A percentile compares a stretch with the other conserved stretches of the same genome.
These are phyloP conservation scores for Prunus davidiana DNA, from an alignment of 306 rosid genomes.

Conservation along the genomic window DNA sequence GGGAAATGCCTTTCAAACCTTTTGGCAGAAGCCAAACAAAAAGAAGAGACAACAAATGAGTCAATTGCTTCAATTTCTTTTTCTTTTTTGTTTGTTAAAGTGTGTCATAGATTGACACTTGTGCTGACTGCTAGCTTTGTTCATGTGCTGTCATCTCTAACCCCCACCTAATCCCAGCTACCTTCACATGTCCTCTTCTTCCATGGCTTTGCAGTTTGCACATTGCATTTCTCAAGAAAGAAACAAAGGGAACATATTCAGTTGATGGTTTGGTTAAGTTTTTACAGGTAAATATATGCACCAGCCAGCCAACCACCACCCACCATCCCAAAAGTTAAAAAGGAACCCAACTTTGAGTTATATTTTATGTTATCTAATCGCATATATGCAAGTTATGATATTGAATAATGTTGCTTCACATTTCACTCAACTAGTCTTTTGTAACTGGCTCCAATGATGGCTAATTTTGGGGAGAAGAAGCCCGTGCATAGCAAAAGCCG, in stretches of 20 bases:
- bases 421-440: not conserved
- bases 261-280: too few relatives aligned
- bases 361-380: not conserved
- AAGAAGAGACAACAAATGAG: conserved; percentile 23
- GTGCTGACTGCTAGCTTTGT: not conserved
- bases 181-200: conserved; percentile 17
- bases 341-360: not conserved
- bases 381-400: not conserved
- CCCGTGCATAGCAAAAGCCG: conserved; percentile 35
- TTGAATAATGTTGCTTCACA: conserved; percentile 12
- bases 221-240: not conserved
- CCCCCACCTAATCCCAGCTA: conserved; percentile 28
- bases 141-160: conserved; percentile 25
- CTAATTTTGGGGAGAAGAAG: not conserved
- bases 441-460: conserved; percentile 24
- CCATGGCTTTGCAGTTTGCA: not conserved
- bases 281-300: too few relatives aligned
- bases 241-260: too few relatives aligned
- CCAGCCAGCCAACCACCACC: too few relatives aligned
- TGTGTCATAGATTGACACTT: not conserved
- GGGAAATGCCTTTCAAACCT: conserved; percentile 9
- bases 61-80: not conserved
- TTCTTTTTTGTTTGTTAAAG: not conserved
- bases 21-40: conserved; percentile 10
- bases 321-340: too few relatives aligned